Percentiles rank a stretch among this genome's conserved stretches.
Evolutionary conservation across 1,284 basidiomycete genomes (phyloP).

Genomic region (Mycena sp.): DNA sequence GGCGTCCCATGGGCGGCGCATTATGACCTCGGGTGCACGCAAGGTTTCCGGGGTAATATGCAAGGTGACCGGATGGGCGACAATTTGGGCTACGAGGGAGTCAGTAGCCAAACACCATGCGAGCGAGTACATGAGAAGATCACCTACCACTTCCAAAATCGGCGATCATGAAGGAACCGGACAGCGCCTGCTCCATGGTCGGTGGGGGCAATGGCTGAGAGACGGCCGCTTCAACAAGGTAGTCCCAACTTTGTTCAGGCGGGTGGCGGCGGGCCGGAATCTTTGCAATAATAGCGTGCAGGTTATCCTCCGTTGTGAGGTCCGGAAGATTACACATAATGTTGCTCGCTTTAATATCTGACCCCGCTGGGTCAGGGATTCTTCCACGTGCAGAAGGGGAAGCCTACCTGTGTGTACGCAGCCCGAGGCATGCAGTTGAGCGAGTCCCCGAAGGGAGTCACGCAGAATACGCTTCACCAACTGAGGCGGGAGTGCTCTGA

Average conservation of each 20-base stretch:
- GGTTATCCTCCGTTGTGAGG: neutral
- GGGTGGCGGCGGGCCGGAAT: slow-evolving; percentile 4
- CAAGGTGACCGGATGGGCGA: neutral
- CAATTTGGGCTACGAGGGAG: neutral
- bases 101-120: neutral
- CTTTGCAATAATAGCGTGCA: neutral
- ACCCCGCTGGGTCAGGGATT: neutral
- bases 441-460: slow-evolving; percentile 5
- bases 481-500: neutral
- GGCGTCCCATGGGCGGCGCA: neutral
- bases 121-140: neutral
- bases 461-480: slow-evolving; percentile 6
- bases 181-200: neutral
- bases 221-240: slow-evolving; percentile 1
- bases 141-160: slow-evolving; percentile 11
- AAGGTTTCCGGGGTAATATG: neutral
- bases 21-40: slow-evolving; percentile 7
- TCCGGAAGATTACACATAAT: slow-evolving; percentile 5
- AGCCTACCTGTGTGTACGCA: slow-evolving; percentile 1
- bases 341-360: slow-evolving; percentile 12
- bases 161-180: neutral
- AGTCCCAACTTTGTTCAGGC: neutral
- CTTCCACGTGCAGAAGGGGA: neutral
- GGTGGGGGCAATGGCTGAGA: slow-evolving; percentile 12
- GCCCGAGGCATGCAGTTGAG: slow-evolving; percentile 2